phyloP scores from a whole-genome alignment of 129 eudicot genomes.

The Centrapalus pauciflorus region DNA sequence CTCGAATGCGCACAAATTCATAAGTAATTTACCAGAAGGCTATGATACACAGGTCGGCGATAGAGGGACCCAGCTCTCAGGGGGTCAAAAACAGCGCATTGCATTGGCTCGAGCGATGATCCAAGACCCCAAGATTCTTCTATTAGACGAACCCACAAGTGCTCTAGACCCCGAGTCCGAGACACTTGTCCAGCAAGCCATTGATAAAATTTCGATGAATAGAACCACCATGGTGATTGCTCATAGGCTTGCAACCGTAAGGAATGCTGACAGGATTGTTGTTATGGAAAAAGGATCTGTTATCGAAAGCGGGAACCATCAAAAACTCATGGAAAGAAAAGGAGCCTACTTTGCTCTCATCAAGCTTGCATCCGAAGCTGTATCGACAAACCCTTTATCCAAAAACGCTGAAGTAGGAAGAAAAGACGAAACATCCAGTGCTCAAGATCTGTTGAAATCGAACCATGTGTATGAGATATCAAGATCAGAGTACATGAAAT shows the following conservation, averaged over 20 bases:
- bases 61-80: conserved; percentile 76
- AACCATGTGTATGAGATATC: conserved; percentile 45
- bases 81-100: conserved; percentile 79
- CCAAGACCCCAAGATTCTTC: conserved; percentile 74
- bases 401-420: conserved; percentile 4
- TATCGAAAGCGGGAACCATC: conserved; percentile 66
- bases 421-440: conserved; percentile 22
- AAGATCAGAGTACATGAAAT: conserved; percentile 41
- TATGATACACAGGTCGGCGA: conserved; percentile 83
- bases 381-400: conserved; percentile 30
- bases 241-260: conserved; percentile 76
- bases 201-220: conserved; percentile 58
- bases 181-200: conserved; percentile 64
- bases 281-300: conserved; percentile 71
- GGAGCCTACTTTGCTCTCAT: conserved; percentile 65
- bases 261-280: conserved; percentile 62
- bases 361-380: conserved; percentile 63
- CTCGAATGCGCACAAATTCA: conserved; percentile 74
- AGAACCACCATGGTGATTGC: conserved; percentile 84
- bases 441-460: conserved; percentile 38
- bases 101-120: conserved; percentile 89
- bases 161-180: conserved; percentile 82
- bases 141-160: conserved; percentile 81
- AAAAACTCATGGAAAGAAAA: conserved; percentile 54
- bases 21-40: conserved; percentile 56